Conservation (phyloP, 2,329 filamentous ascomycete species). For the Penicillium sp. region DNA sequence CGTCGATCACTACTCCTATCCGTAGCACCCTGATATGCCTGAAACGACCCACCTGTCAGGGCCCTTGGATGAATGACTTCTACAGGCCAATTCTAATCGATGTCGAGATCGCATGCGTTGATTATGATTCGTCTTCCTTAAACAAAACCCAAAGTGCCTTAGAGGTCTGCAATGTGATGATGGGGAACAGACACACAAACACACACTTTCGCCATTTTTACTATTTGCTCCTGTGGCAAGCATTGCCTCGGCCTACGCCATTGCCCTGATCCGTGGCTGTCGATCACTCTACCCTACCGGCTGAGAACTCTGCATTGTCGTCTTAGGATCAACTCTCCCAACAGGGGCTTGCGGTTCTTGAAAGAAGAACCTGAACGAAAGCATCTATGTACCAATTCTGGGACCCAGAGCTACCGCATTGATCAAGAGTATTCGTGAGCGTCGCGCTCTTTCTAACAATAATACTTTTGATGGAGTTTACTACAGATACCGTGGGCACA, state of each 20-base stretch:
- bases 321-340: slow-evolving; percentile 13
- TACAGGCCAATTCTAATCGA: background rate
- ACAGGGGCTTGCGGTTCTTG: slow-evolving; percentile 9
- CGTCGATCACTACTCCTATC: slow-evolving; percentile 21
- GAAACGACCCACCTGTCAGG: slow-evolving; percentile 21
- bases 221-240: background rate
- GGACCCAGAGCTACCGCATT: slow-evolving; percentile 4
- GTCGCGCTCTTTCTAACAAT: slow-evolving; percentile 12
- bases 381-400: background rate
- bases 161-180: background rate
- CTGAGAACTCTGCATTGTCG: slow-evolving; percentile 16
- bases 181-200: background rate
- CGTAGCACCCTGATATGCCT: slow-evolving; percentile 12
- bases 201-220: background rate
- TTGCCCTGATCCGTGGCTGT: slow-evolving; percentile 16
- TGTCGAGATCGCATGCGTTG: background rate
- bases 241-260: background rate
- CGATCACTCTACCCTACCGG: slow-evolving; percentile 15
- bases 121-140: background rate
- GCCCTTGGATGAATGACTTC: slow-evolving; percentile 1
- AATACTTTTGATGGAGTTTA: slow-evolving; percentile 6
- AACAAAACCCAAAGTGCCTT: background rate
- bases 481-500: background rate
- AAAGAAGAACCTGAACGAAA: background rate
- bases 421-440: slow-evolving; percentile 4